Base-by-base conservation (phyloP, 192 early-diverging fungal genomes). In the Gonapodya prolifera region DNA sequence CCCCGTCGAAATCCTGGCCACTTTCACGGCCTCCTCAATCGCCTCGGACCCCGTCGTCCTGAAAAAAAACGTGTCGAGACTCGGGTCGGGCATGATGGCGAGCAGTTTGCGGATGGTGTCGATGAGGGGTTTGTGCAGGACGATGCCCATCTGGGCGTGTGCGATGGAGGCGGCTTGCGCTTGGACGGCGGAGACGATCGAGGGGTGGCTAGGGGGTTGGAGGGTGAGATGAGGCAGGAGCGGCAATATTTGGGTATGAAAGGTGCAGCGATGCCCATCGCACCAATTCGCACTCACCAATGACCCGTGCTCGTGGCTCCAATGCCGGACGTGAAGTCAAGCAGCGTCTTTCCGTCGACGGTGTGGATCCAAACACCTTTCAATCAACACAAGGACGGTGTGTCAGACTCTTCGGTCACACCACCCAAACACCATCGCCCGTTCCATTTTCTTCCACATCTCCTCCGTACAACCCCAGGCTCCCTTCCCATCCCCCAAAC, bases 21-120 rank as follows among this genome's bases (percentile, higher is more conserved):
- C 30, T 74, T 84, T 84, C 35, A 84, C 69, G 16, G 82, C 81
- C 1, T 80, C 80, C 45, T 84, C 83, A 29, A 84, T 82, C 33
- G 83, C 83, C 69, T 84, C 83, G 2, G 83, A 80, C 31, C 83
- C 83, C 70, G 83, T 81, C 33, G 82, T 84, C 81, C 78, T 78
- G 36, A 83, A 83, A 45, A 84, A 84, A 35, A 84, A 82, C 0
- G 82, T 80, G 35, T 84, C 83, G 75, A 83, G 77, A 30, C 74
- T 69, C 32, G 80, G 76, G 23, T 70, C 77, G 1, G 83, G 83
- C 83, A 84, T 84, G 45, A 73, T 79, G 23, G 78, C 75, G 70
- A 80, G 36, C 17, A 84, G 35, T 0, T 45, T 80, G 70, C 78
- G 77, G 69, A 84, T 82, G 33, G 83, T 78, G 45, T 84, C 83